Evolutionary conservation across 805 yeast species (phyloP), one percentile per base, ranked within the genome.

Genomic region (Metschnikowia lachancei): DNA sequence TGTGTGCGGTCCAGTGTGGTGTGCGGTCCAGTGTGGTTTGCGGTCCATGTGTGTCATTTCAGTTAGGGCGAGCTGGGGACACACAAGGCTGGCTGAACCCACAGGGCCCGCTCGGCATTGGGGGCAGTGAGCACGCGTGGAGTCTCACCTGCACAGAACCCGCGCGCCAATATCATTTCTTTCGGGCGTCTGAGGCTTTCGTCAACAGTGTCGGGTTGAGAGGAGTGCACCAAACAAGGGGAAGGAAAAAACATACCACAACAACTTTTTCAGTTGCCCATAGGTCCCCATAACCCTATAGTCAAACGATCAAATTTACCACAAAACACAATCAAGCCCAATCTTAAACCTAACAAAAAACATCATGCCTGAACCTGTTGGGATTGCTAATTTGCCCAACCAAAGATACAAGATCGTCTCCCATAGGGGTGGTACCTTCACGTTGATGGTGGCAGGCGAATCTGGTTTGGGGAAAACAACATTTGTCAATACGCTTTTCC

Each of bases 391-490:
- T 61, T 72, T 84, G 53, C 91, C 91, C 45, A 83, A 84, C 57
- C 91, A 84, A 69, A 76, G 85, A 63, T 85, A 85, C 70, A 86
- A 85, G 63, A 80, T 84, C 52, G 85, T 85, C 42, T 81, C 87
- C 49, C 82, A 83, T 54, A 74, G 80, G 56, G 95, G 94, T 36
- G 85, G 89, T 17, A 72, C 82, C 20, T 85, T 87, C 66, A 88
- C 95, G 38, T 59, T 91, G 46, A 81, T 88, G 90, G 82, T 88
- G 22, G 88, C 89, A 39, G 97, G 97, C 57, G 97, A 90, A 65
- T 81, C 91, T 40, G 96, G 97, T 6, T 70, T 89, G 42, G 97
- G 97, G 51, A 88, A 90, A 65, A 84, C 95, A n/a, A 90, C 97
- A 0, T 89, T 89, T 56, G 74, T 90, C 64, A 87, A 88, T 67